A percentile compares a stretch with the other conserved stretches of the same genome.
These are phyloP conservation scores for Filobasidium uniguttulatum DNA, from an alignment of 1,284 basidiomycete species.

Conservation along the genomic window DNA sequence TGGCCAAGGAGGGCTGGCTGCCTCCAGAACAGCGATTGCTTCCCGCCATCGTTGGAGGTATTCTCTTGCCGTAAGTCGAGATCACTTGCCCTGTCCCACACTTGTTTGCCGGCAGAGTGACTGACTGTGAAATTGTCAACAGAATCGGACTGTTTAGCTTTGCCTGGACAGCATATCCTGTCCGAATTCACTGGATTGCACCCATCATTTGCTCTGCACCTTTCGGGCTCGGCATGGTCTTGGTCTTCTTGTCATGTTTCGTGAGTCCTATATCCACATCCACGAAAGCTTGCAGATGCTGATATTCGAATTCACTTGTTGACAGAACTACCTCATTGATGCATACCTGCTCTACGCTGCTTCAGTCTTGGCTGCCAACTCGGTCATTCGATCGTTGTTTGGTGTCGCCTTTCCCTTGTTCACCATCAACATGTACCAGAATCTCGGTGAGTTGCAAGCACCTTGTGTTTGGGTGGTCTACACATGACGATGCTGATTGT, in stretches of 20 bases:
- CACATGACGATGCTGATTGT: too few relatives aligned
- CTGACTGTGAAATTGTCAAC: background rate
- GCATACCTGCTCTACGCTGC: conserved; percentile 53
- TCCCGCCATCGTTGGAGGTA: conserved; percentile 46
- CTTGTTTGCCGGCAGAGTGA: background rate
- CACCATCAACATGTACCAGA: conserved; percentile 29
- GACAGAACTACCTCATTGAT: conserved; percentile 46
- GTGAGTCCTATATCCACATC: background rate
- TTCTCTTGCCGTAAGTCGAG: conserved; percentile 40
- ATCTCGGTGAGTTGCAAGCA: conserved; percentile 28
- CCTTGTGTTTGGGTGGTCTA: too few relatives aligned
- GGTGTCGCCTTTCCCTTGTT: conserved; percentile 33
- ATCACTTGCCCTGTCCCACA: conserved; percentile 17
- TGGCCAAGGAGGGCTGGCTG: conserved; percentile 15
- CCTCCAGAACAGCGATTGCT: conserved; percentile 45
- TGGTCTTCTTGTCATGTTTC: conserved; percentile 22
- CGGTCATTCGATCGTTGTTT: conserved; percentile 35
- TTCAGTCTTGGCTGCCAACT: conserved; percentile 28
- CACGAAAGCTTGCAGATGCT: background rate
- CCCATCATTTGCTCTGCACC: conserved; percentile 50
- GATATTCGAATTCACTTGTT: conserved; percentile 19
- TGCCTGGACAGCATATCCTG: conserved; percentile 45
- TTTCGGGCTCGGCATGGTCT: conserved; percentile 40
- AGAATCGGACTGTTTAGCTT: conserved; percentile 21
- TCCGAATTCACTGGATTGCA: conserved; percentile 46